Percentiles rank a stretch among this genome's conserved stretches.
These are phyloP conservation scores for Zea luxurians DNA, from an alignment of 176 grass and related monocot species.

Conservation along the genomic window DNA sequence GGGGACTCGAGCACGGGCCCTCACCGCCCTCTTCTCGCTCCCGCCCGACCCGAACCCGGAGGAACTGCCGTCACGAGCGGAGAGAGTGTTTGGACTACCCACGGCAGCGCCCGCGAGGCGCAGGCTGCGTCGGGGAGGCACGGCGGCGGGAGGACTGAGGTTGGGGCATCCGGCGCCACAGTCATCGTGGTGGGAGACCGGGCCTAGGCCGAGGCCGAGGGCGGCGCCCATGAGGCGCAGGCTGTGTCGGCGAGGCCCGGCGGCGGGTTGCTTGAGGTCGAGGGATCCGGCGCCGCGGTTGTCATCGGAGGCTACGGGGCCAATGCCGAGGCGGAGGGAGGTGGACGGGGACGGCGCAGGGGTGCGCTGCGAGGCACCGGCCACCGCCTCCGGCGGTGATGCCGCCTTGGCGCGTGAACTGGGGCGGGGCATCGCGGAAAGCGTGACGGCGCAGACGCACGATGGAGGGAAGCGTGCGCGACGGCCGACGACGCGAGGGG, in stretches of 20 bases:
- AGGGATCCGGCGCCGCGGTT: neutral
- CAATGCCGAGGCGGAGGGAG: conserved; percentile 30
- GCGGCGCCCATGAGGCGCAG: conserved; percentile 39
- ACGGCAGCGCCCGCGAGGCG: neutral
- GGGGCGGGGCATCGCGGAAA: conserved; percentile 32
- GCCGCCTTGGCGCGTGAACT: conserved; percentile 19
- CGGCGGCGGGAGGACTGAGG: neutral
- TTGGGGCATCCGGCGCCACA: neutral
- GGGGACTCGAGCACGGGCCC: neutral
- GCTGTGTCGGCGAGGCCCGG: conserved; percentile 33
- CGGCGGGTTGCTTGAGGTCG: conserved; percentile 23
- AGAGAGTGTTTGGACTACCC: neutral
- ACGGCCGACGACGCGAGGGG: neutral
- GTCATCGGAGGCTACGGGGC: neutral
- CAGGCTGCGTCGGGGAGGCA: conserved; percentile 43
- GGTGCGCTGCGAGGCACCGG: conserved; percentile 1
- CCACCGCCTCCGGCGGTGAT: neutral
- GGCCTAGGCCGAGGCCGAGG: conserved; percentile 1
- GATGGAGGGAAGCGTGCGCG: neutral
- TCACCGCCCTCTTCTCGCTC: conserved; percentile 22
- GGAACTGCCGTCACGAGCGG: neutral
- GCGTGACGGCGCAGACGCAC: neutral
- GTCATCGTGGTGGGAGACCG: neutral
- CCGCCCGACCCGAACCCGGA: neutral
- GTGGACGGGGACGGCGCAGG: conserved; percentile 50